Percentiles rank a stretch among this genome's conserved stretches.
These are phyloP conservation scores for Curvularia eragrostidis DNA, from an alignment of 2,329 filamentous ascomycete species.

Conservation along the genomic window DNA sequence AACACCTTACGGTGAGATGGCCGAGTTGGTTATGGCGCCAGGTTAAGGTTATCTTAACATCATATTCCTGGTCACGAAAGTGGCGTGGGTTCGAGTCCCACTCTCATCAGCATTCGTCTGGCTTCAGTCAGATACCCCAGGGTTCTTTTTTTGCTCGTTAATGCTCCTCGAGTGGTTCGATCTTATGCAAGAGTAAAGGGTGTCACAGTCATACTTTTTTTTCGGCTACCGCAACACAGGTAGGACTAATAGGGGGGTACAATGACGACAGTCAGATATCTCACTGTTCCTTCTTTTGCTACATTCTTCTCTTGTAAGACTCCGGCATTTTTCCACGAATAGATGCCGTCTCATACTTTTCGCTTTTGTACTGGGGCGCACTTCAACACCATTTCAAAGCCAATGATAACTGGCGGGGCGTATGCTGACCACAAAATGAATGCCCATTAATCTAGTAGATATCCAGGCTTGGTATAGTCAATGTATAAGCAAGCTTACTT, in stretches of 20 bases:
- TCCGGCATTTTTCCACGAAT: background rate
- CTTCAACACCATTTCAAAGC: background rate
- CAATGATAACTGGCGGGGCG: background rate
- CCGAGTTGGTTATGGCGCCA: conserved; percentile 44
- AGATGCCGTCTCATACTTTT: no score
- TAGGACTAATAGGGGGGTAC: no score
- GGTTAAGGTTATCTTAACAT: conserved; percentile 38
- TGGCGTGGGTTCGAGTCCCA: conserved; percentile 52
- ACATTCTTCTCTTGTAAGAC: background rate
- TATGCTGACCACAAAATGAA: background rate
- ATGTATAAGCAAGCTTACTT: background rate
- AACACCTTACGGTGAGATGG: conserved; percentile 14
- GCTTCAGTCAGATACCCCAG: conserved; percentile 27
- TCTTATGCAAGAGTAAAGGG: background rate
- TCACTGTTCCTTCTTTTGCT: no score
- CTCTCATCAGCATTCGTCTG: conserved; percentile 49
- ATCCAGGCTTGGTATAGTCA: background rate
- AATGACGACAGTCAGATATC: no score
- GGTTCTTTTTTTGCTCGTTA: conserved; percentile 25
- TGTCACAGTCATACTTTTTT: background rate
- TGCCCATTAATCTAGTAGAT: background rate
- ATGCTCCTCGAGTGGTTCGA: background rate
- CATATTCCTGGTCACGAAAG: conserved; percentile 49
- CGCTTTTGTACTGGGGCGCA: no score
- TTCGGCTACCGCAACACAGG: background rate